Percentiles rank a stretch among this genome's conserved stretches.
Conservation (phyloP, 768 basidiomycete species). For the Leccinum pellstonianum region DNA sequence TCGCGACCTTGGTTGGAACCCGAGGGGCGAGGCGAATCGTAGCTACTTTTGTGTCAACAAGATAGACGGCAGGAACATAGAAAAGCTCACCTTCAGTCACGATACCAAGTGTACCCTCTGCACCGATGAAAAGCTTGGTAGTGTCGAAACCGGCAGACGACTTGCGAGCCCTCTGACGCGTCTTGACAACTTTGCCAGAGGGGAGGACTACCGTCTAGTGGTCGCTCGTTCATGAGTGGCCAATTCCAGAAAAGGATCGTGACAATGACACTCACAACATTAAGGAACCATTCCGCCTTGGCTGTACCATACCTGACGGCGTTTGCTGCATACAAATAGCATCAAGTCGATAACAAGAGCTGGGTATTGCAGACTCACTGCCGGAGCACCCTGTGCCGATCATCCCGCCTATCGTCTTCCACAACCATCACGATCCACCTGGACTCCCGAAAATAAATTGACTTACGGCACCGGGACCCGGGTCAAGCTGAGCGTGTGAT, state of each 20-base stretch:
- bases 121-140: slow-evolving; percentile 87
- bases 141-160: slow-evolving; percentile 86
- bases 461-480: slow-evolving; percentile 66
- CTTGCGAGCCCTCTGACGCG: slow-evolving; percentile 74
- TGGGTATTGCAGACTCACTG: slow-evolving; percentile 46
- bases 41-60: slow-evolving; percentile 40
- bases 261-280: slow-evolving; percentile 49
- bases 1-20: slow-evolving; percentile 81
- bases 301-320: slow-evolving; percentile 87
- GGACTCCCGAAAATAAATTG: slow-evolving; percentile 2
- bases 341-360: neutral
- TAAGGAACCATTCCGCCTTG: slow-evolving; percentile 85
- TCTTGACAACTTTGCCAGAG: slow-evolving; percentile 84
- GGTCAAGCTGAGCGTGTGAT: slow-evolving; percentile 53
- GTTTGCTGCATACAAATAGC: slow-evolving; percentile 48
- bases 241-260: neutral
- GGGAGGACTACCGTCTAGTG: slow-evolving; percentile 80
- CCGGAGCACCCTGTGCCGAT: slow-evolving; percentile 84
- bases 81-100: slow-evolving; percentile 69
- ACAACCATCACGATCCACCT: slow-evolving; percentile 10
- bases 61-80: neutral
- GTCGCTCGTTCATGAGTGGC: neutral
- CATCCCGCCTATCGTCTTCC: slow-evolving; percentile 84
- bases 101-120: slow-evolving; percentile 87
- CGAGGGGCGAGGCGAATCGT: slow-evolving; percentile 81